phyloP scores from a whole-genome alignment of 1,284 basidiomycete species.

The Cutaneotrichosporon sp. region DNA sequence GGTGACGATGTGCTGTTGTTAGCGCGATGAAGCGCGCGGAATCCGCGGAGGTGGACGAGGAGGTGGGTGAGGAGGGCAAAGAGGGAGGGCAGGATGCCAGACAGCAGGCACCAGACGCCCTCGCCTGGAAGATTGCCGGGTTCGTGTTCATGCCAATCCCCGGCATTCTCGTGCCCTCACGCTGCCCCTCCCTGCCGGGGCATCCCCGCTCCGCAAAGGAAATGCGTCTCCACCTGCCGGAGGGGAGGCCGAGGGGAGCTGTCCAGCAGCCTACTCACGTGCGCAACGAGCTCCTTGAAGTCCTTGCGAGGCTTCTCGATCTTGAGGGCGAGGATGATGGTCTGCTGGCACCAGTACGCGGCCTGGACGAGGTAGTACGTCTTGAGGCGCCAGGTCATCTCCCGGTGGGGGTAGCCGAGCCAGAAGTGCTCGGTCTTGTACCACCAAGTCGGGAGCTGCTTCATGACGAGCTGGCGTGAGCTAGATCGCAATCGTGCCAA shows the following conservation, averaged over 20 bases:
- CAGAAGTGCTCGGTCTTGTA: constrained; percentile 81
- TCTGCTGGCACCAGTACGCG: constrained; percentile 93
- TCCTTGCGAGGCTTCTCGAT: constrained; percentile 95
- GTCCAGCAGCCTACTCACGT: constrained; percentile 44
- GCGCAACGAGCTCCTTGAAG: constrained; percentile 76
- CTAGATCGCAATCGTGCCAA: constrained; percentile 33
- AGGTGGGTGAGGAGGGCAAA: too few relatives aligned
- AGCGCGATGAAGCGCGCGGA: constrained; percentile 7
- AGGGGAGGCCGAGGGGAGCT: too few relatives aligned
- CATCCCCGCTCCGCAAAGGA: too few relatives aligned
- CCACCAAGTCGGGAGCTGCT: constrained; percentile 83
- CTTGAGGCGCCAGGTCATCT: constrained; percentile 84
- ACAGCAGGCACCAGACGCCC: too few relatives aligned
- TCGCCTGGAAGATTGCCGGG: too few relatives aligned
- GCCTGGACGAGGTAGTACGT: constrained; percentile 87
- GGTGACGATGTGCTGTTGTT: constrained; percentile 80
- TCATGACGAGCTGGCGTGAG: constrained; percentile 73
- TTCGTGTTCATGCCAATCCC: too few relatives aligned
- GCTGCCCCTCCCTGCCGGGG: too few relatives aligned
- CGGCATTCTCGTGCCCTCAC: too few relatives aligned
- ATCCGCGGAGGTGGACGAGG: too few relatives aligned
- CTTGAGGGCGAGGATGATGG: constrained; percentile 77
- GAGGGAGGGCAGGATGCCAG: too few relatives aligned
- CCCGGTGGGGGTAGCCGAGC: constrained; percentile 84
- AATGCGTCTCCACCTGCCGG: too few relatives aligned